These are phyloP conservation scores for Verbascum thapsus DNA, from an alignment of 257 asterid species.

Conservation along the genomic window DNA sequence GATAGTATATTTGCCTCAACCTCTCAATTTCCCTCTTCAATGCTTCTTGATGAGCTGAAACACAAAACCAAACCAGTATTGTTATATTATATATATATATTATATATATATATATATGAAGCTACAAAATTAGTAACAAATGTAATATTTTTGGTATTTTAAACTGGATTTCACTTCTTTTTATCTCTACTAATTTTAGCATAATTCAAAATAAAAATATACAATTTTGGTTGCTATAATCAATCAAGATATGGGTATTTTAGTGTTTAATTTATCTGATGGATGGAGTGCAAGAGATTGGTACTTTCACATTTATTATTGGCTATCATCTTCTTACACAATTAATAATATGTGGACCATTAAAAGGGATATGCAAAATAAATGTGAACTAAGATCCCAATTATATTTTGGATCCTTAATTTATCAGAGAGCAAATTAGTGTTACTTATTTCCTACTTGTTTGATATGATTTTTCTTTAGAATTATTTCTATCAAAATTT, in stretches of 20 bases:
- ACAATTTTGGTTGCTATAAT: not conserved
- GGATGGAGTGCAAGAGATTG: constrained; percentile 16
- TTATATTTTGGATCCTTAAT: not conserved
- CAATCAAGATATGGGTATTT: constrained; percentile 30
- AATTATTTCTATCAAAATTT: not conserved
- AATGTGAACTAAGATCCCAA: constrained; percentile 13
- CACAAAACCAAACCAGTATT: not conserved
- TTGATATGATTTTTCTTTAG: not conserved
- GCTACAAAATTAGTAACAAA: too few species aligned
- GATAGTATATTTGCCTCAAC: constrained; percentile 72
- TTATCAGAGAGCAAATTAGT: not conserved
- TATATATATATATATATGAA: too few species aligned
- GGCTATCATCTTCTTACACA: constrained; percentile 13
- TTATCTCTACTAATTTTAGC: too few species aligned
- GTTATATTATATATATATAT: too few species aligned
- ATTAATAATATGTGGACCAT: constrained; percentile 23
- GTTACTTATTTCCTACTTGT: not conserved
- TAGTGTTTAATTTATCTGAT: not conserved
- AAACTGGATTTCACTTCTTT: too few species aligned
- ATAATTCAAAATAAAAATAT: not conserved
- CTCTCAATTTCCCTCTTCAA: constrained; percentile 92
- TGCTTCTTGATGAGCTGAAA: constrained; percentile 91
- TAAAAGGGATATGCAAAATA: not conserved
- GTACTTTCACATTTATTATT: constrained; percentile 34
- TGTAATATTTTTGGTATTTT: too few species aligned